A percentile compares a stretch with the other conserved stretches of the same genome.
These are phyloP conservation scores for Sugiyamaella smithiae DNA, from an alignment of 805 yeast genomes.

Conservation along the genomic window DNA sequence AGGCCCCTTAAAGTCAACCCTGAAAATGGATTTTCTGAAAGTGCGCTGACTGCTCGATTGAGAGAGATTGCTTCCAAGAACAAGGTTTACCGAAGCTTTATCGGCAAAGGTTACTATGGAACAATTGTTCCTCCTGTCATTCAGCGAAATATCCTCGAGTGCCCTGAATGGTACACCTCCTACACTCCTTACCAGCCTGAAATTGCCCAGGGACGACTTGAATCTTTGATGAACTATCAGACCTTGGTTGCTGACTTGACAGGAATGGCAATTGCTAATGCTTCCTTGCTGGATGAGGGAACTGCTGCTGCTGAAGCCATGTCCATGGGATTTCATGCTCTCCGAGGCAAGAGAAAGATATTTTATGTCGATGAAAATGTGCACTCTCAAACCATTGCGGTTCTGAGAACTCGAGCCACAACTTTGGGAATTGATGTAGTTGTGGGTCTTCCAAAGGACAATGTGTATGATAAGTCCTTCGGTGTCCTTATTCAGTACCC, in stretches of 20 bases:
- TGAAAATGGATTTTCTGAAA: constrained; percentile 70
- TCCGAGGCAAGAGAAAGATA: constrained; percentile 61
- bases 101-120: constrained; percentile 94
- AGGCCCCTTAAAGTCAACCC: constrained; percentile 70
- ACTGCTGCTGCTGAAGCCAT: constrained; percentile 98
- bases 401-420: constrained; percentile 71
- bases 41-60: constrained; percentile 70
- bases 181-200: constrained; percentile 99
- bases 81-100: constrained; percentile 66
- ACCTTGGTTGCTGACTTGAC: constrained; percentile 89
- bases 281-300: constrained; percentile 92
- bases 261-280: constrained; percentile 92
- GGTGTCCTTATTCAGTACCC: constrained; percentile 93
- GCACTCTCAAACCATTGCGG: constrained; percentile 84
- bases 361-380: constrained; percentile 73
- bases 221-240: constrained; percentile 85
- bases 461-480: constrained; percentile 47
- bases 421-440: constrained; percentile 67
- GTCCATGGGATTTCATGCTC: constrained; percentile 74
- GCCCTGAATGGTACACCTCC: constrained; percentile 98
- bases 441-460: constrained; percentile 46
- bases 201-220: constrained; percentile 93
- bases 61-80: constrained; percentile 71
- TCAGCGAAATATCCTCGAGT: constrained; percentile 86
- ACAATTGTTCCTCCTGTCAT: constrained; percentile 88